Evolutionary conservation across 257 asterid genomes (phyloP), one percentile per base, ranked within the genome.

Genomic region (Salvia rosmarinus): DNA sequence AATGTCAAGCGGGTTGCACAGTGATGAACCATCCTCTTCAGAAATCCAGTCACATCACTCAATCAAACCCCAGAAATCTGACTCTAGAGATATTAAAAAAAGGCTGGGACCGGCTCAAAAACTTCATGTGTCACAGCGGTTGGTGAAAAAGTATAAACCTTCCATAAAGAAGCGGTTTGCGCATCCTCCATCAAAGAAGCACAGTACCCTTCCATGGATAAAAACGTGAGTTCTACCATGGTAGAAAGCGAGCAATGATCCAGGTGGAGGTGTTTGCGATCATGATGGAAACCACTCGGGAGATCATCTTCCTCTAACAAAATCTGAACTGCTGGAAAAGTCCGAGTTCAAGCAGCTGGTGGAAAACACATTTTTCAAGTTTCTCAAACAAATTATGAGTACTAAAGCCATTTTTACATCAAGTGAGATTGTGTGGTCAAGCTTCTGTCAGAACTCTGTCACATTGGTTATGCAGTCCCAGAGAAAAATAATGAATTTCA

Each of bases 301-400:
- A 73, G 81, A 73, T 75, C 76, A 69, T 76, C 32, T 44, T 72
- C 34, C 76, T 74, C 70, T 43, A 58, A 68, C 75, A 74, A 83
- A 81, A 69, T 52, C 78, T 17, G 92, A 87, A 77, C 92, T 90
- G 30, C 82, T 84, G 43, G 95, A 90, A 78, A 83, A 83, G 70
- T 86, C 89, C 6, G 81, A 90, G 32, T 88, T 90, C 79, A 86
- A 85, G 86, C 91, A 84, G 76, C 76, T 86, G 86, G 84, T 88
- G 81, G 82, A 68, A 25, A 85, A 73, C 11, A 82, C 83, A 21
- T 88, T 85, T 81, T 84, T 82, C 83, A 89, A 85, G 81, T 84
- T 81, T 83, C 82, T 88, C 68, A 88, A 88, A 75, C 86, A 80
- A 74, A 78, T 83, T 72, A 82, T 66, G 91, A 83, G 78, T n/a